A percentile compares a stretch with the other conserved stretches of the same genome.
Evolutionary conservation across 331 rosid genomes (phyloP).

Genomic region (Prunus yedoensis): DNA sequence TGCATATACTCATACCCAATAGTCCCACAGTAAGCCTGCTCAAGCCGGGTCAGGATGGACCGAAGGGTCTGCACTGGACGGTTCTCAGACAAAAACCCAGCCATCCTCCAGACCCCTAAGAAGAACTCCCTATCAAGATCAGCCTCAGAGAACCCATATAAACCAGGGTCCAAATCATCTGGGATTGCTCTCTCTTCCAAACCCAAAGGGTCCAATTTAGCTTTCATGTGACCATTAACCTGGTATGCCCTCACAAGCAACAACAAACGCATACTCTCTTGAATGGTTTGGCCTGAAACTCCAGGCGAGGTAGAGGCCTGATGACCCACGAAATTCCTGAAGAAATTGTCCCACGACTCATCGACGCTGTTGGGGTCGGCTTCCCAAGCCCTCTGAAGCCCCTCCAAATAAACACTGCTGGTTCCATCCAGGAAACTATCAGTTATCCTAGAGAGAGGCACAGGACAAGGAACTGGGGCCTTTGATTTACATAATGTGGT

Average conservation of each 20-base stretch:
- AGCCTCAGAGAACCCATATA: constrained; percentile 89
- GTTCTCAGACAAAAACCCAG: constrained; percentile 96
- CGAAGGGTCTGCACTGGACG: constrained; percentile 93
- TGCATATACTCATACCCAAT: constrained; percentile 98
- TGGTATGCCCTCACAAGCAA: constrained; percentile 91
- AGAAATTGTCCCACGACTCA: constrained; percentile 98
- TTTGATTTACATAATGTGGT: constrained; percentile 54
- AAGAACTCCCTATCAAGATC: constrained; percentile 98
- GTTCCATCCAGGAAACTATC: constrained; percentile 96
- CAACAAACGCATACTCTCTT: constrained; percentile 95
- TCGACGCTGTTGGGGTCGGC: constrained; percentile 91
- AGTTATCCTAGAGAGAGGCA: constrained; percentile 83
- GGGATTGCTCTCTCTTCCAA: constrained; percentile 69
- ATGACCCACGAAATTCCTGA: constrained; percentile 89
- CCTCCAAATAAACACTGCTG: constrained; percentile 90
- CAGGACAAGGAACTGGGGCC: constrained; percentile 75
- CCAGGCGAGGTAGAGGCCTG: constrained; percentile 80
- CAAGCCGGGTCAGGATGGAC: constrained; percentile 90
- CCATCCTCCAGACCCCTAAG: constrained; percentile 91
- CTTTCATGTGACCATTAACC: constrained; percentile 97
- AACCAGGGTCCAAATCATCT: constrained; percentile 78
- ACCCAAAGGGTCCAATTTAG: constrained; percentile 78
- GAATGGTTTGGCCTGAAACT: constrained; percentile 94
- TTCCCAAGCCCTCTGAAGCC: constrained; percentile 99
- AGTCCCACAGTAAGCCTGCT: constrained; percentile 96